These are phyloP conservation scores for Brassica cretica DNA, from an alignment of 345 rosid genomes.

Conservation along the genomic window DNA sequence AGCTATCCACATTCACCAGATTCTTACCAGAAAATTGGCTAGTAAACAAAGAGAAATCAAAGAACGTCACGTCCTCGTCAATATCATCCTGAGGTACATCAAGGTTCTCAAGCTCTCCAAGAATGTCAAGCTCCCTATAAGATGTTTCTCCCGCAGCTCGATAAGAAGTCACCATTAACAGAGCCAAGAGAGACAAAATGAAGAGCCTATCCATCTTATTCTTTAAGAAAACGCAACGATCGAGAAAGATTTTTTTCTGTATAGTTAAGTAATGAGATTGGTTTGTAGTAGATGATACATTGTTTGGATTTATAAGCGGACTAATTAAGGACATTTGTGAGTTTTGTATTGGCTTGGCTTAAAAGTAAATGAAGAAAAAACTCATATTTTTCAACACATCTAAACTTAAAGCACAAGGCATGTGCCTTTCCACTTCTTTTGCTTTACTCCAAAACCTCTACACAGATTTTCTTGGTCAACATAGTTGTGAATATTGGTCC, in stretches of 20 bases:
- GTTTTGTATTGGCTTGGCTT: conserved; percentile 74
- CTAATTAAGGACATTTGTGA: conserved; percentile 47
- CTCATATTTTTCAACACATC: conserved; percentile 57
- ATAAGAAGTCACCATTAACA: conserved; percentile 50
- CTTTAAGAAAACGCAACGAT: conserved; percentile 21
- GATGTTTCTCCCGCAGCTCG: conserved; percentile 50
- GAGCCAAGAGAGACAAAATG: conserved; percentile 49
- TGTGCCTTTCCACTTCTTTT: conserved; percentile 46
- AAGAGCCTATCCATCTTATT: conserved; percentile 55
- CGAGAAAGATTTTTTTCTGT: conserved; percentile 43
- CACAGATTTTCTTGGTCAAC: conserved; percentile 45
- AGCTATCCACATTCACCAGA: conserved; percentile 92
- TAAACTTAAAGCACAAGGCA: conserved; percentile 87
- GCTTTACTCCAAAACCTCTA: conserved; percentile 84
- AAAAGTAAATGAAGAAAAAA: conserved; percentile 71
- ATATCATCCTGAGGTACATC: conserved; percentile 58
- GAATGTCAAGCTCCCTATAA: conserved; percentile 45
- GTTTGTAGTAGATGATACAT: conserved; percentile 24
- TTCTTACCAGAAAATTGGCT: conserved; percentile 62
- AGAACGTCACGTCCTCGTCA: conserved; percentile 45
- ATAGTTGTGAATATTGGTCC: conserved; percentile 36
- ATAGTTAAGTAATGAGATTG: conserved; percentile 40
- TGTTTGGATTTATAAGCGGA: conserved; percentile 54
- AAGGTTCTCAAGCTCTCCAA: conserved; percentile 56
- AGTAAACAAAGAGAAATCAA: conserved; percentile 50